Evolutionary conservation across 495 filamentous ascomycete species (phyloP).

Genomic region (Xylaria scruposa): DNA sequence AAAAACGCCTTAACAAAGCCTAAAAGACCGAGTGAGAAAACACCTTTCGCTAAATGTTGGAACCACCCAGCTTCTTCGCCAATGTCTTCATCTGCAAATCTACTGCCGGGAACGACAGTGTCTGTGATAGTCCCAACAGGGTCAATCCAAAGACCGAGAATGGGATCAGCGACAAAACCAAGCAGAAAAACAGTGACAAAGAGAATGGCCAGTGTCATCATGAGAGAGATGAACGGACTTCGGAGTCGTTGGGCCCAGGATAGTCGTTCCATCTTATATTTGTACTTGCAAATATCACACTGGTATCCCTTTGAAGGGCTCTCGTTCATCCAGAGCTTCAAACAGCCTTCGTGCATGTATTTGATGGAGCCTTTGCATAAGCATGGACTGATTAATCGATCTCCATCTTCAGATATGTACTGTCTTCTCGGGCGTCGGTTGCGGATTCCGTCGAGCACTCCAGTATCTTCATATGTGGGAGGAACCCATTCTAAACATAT

Average conservation of each 20-base stretch:
- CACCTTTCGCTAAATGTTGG: conserved; percentile 86
- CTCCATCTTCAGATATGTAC: conserved; percentile 78
- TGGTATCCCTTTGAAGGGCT: conserved; percentile 76
- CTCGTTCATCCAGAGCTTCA: conserved; percentile 82
- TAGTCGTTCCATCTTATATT: conserved; percentile 82
- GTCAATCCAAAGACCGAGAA: conserved; percentile 87
- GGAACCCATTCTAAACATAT: conserved; percentile 89
- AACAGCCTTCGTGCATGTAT: conserved; percentile 95
- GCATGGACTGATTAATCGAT: conserved; percentile 88
- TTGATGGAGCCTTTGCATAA: conserved; percentile 89
- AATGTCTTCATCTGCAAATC: conserved; percentile 45
- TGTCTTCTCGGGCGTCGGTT: conserved; percentile 65
- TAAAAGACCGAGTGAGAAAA: conserved; percentile 82
- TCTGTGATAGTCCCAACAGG: conserved; percentile 60
- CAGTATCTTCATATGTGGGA: conserved; percentile 73
- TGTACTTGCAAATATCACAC: conserved; percentile 87
- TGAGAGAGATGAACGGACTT: conserved; percentile 67
- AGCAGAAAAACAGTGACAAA: conserved; percentile 74
- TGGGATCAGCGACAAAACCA: conserved; percentile 91
- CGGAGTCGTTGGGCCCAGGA: conserved; percentile 76
- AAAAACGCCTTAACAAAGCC: conserved; percentile 85
- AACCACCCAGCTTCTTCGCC: conserved; percentile 65
- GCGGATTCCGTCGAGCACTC: conserved; percentile 67
- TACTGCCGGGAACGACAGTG: conserved; percentile 41
- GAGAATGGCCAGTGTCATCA: conserved; percentile 73